These are phyloP conservation scores for Peribolospora kevripleyi DNA, from an alignment of 768 basidiomycete genomes.

Conservation along the genomic window DNA sequence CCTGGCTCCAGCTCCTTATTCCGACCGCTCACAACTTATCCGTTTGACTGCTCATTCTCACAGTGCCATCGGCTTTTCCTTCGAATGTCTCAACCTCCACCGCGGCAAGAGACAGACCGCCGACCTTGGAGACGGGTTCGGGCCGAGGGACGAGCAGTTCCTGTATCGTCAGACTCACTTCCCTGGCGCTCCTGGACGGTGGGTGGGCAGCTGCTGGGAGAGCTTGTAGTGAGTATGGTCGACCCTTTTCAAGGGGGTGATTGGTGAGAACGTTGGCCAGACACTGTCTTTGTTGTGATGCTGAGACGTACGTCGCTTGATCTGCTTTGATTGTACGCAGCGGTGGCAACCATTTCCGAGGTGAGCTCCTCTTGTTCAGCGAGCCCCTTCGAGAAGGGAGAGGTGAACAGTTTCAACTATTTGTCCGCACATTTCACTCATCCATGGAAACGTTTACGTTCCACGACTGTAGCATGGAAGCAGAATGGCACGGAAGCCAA, in stretches of 20 bases:
- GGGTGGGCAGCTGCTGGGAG: too few relatives aligned
- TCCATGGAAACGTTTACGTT: too few relatives aligned
- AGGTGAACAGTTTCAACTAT: too few relatives aligned
- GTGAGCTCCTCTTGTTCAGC: too few relatives aligned
- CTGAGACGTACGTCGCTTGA: too few relatives aligned
- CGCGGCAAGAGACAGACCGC: neutral
- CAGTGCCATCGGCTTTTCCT: neutral
- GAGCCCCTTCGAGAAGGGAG: too few relatives aligned
- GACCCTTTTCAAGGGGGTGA: neutral
- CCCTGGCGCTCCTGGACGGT: neutral
- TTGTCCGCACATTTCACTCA: too few relatives aligned
- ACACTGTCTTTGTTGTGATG: too few relatives aligned
- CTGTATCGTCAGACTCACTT: neutral
- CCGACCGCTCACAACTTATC: too few relatives aligned
- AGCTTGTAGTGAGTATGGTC: neutral
- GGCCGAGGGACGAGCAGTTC: neutral
- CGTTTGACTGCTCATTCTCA: neutral
- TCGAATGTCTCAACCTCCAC: slow-evolving; percentile 3
- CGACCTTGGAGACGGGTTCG: neutral
- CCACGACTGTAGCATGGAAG: neutral
- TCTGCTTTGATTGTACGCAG: too few relatives aligned
- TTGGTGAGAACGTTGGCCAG: neutral
- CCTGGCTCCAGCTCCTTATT: too few relatives aligned
- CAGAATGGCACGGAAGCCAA: slow-evolving; percentile 1
- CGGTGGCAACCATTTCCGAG: slow-evolving; percentile 3